Evolutionary conservation across 208 protist genomes (phyloP).

Genomic region (Leishmania aethiopica): DNA sequence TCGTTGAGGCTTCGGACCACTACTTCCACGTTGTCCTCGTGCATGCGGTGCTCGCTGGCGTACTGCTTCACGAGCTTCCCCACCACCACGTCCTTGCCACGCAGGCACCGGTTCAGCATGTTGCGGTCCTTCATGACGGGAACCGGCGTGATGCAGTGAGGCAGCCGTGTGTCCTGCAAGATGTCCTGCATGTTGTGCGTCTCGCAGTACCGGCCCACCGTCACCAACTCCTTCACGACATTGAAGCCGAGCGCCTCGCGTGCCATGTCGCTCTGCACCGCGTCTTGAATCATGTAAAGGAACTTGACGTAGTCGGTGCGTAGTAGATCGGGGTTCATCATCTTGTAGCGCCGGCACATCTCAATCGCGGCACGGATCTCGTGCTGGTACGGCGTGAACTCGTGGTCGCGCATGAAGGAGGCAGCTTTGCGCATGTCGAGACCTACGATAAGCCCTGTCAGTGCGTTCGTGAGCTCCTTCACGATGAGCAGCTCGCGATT

Average conservation of each 20-base stretch:
- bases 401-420: slow-evolving; percentile 50
- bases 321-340: slow-evolving; percentile 95
- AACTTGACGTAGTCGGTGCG: slow-evolving; percentile 94
- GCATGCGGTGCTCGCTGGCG: slow-evolving; percentile 29
- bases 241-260: slow-evolving; percentile 82
- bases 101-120: slow-evolving; percentile 83
- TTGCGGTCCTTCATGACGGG: slow-evolving; percentile 70
- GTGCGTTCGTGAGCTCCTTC: slow-evolving; percentile 79
- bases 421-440: slow-evolving; percentile 71
- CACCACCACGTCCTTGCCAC: slow-evolving; percentile 84
- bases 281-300: slow-evolving; percentile 92
- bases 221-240: slow-evolving; percentile 70
- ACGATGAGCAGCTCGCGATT: slow-evolving; percentile 74
- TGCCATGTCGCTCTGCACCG: slow-evolving; percentile 71
- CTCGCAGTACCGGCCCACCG: slow-evolving; percentile 76
- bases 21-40: slow-evolving; percentile 69
- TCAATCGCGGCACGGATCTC: slow-evolving; percentile 79
- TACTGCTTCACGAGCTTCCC: slow-evolving; percentile 72
- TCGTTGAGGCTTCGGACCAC: slow-evolving; percentile 91
- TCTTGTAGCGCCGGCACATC: slow-evolving; percentile 92
- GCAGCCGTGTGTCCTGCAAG: slow-evolving; percentile 66
- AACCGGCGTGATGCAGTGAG: slow-evolving; percentile 91
- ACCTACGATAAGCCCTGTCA: slow-evolving; percentile 84
- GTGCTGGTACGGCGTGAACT: slow-evolving; percentile 72
- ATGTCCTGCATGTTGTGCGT: slow-evolving; percentile 55